phyloP scores from a whole-genome alignment of 2,329 filamentous ascomycete genomes.

The Cordyceps farinosa region DNA sequence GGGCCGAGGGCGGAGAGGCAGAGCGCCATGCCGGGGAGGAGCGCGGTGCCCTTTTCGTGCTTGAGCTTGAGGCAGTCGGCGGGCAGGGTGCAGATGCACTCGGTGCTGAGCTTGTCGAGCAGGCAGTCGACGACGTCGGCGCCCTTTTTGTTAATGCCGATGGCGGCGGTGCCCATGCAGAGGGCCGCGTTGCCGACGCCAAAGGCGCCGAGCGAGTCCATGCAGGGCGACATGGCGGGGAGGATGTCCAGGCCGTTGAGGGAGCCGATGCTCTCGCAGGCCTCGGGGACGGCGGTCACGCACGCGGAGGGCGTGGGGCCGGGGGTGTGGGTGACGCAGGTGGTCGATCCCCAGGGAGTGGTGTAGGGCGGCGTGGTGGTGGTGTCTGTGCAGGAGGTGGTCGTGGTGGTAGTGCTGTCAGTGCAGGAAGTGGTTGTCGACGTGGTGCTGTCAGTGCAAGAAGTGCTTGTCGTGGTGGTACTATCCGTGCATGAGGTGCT shows the following conservation, averaged over 20 bases:
- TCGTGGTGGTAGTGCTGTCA: background rate
- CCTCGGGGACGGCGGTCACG: background rate
- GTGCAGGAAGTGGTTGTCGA: background rate
- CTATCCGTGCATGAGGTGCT: background rate
- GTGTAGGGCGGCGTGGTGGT: background rate
- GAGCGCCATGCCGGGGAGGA: background rate
- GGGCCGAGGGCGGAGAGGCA: constrained; percentile 18
- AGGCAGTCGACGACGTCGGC: background rate
- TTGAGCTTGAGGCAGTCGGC: background rate
- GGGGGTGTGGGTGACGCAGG: background rate
- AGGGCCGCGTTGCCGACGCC: background rate
- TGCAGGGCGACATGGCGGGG: background rate
- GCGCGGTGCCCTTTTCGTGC: background rate
- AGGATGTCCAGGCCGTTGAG: background rate
- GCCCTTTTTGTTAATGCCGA: background rate
- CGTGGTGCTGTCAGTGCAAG: background rate
- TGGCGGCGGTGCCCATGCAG: background rate
- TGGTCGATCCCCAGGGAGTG: background rate
- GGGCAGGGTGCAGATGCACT: constrained; percentile 17
- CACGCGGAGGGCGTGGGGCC: constrained; percentile 1
- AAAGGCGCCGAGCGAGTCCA: background rate
- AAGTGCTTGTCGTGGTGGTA: background rate
- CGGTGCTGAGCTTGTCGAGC: background rate
- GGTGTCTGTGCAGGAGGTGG: background rate
- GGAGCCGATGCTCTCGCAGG: background rate